Percentiles rank a stretch among this genome's conserved stretches.
phyloP scores from a whole-genome alignment of 108 stramenopile genomes.

The Fragilaria crotonensis region DNA sequence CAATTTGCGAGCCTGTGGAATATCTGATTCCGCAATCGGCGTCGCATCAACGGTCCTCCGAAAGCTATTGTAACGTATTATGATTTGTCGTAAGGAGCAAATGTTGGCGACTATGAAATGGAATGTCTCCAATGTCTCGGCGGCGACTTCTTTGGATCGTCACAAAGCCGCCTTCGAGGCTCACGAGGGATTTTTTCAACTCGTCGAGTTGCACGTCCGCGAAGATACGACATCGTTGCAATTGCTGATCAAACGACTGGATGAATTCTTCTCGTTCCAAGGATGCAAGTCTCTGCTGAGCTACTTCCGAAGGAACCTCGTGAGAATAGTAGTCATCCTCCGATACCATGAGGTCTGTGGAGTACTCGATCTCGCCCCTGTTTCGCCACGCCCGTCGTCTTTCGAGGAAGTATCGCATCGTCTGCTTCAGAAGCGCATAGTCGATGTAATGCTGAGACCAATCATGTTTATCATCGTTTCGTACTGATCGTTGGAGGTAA shows the following conservation, averaged over 20 bases:
- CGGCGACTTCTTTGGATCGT: not conserved
- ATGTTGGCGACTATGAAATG: not conserved
- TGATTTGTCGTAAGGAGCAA: not conserved
- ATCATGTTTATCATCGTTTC: slow-evolving; percentile 19
- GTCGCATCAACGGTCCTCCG: not conserved
- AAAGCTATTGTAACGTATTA: slow-evolving; percentile 2
- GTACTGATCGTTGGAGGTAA: not conserved
- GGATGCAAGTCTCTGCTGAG: not conserved
- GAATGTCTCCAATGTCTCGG: not conserved
- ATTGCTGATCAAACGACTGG: not conserved
- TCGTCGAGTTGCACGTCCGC: no score
- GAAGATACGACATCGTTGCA: not conserved
- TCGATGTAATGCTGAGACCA: slow-evolving; percentile 71
- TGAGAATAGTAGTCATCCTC: not conserved
- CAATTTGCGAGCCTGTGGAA: not conserved
- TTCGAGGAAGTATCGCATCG: slow-evolving; percentile 27
- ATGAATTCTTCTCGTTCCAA: not conserved
- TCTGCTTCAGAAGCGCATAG: slow-evolving; percentile 50
- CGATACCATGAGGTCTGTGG: not conserved
- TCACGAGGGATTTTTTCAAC: no score
- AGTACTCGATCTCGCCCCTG: not conserved
- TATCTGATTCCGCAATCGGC: not conserved
- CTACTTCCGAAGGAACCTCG: not conserved
- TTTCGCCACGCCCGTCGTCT: not conserved
- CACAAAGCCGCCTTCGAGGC: not conserved